These are phyloP conservation scores for Trypanosoma congolense DNA, from an alignment of 208 protist genomes.

Conservation along the genomic window DNA sequence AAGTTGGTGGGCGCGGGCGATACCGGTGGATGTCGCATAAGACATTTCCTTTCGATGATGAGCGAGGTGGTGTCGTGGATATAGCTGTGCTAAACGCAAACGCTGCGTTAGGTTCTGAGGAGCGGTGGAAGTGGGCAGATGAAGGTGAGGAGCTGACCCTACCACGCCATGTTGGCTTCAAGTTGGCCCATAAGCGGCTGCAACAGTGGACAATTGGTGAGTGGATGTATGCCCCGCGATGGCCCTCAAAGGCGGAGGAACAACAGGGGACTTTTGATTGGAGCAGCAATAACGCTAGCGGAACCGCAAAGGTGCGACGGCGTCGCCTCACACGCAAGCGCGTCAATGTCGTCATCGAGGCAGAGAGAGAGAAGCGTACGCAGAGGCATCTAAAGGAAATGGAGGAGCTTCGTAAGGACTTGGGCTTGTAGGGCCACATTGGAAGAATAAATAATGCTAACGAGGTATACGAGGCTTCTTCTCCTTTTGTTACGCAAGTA, in stretches of 20 bases:
- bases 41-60: slow-evolving; percentile 62
- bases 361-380: slow-evolving; percentile 18
- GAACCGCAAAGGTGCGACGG: slow-evolving; percentile 28
- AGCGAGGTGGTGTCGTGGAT: slow-evolving; percentile 38
- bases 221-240: slow-evolving; percentile 57
- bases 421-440: slow-evolving; percentile 34
- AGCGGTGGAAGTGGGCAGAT: slow-evolving; percentile 44
- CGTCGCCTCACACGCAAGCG: slow-evolving; percentile 38
- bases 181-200: slow-evolving; percentile 37
- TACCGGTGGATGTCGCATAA: slow-evolving; percentile 38
- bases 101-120: neutral
- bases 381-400: slow-evolving; percentile 31
- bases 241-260: slow-evolving; percentile 36
- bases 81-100: slow-evolving; percentile 31
- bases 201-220: slow-evolving; percentile 49
- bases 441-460: too few species aligned
- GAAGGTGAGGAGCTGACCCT: slow-evolving; percentile 14
- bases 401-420: slow-evolving; percentile 34
- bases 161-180: slow-evolving; percentile 6
- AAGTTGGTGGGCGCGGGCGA: slow-evolving; percentile 4
- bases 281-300: slow-evolving; percentile 15
- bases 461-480: too few species aligned
- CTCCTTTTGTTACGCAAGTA: too few species aligned
- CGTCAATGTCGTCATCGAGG: slow-evolving; percentile 32
- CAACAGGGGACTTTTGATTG: slow-evolving; percentile 24